Percentiles rank a stretch among this genome's conserved stretches.
Evolutionary conservation across 1,284 basidiomycete species (phyloP).

Genomic region (Pseudozyma flocculosa): DNA sequence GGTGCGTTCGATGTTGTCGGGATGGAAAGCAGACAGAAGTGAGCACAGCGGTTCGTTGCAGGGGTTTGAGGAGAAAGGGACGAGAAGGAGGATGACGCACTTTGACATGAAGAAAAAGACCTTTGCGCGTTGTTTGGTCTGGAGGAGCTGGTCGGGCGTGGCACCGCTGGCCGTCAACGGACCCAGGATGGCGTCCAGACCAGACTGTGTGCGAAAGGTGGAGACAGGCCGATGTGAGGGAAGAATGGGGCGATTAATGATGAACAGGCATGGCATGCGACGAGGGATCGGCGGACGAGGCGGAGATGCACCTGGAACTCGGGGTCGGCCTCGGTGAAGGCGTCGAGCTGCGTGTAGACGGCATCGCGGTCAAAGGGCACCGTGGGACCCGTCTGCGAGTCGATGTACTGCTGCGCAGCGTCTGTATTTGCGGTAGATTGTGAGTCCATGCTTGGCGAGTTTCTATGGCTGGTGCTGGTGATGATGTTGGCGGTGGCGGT

Average conservation of each 20-base stretch:
- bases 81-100: slow-evolving; percentile 1
- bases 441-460: too few species aligned
- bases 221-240: too few species aligned
- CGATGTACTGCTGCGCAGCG: background rate
- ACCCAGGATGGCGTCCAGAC: slow-evolving; percentile 35
- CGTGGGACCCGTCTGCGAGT: slow-evolving; percentile 3
- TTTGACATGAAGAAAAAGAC: slow-evolving; percentile 31
- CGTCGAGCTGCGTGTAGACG: slow-evolving; percentile 18
- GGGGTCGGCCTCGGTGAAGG: slow-evolving; percentile 18
- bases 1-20: background rate
- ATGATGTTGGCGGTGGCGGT: too few species aligned
- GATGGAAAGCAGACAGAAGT: background rate
- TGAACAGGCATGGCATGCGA: too few species aligned
- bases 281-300: too few species aligned
- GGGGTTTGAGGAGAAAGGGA: background rate
- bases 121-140: slow-evolving; percentile 30
- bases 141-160: slow-evolving; percentile 24
- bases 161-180: slow-evolving; percentile 34
- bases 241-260: background rate
- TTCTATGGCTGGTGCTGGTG: too few species aligned
- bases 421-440: too few species aligned
- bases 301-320: slow-evolving; percentile 21
- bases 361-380: slow-evolving; percentile 23
- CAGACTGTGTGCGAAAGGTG: slow-evolving; percentile 10
- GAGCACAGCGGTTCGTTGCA: too few species aligned